phyloP scores from a whole-genome alignment of 2,329 filamentous ascomycete species.

The Coniochaeta pulveracea region DNA sequence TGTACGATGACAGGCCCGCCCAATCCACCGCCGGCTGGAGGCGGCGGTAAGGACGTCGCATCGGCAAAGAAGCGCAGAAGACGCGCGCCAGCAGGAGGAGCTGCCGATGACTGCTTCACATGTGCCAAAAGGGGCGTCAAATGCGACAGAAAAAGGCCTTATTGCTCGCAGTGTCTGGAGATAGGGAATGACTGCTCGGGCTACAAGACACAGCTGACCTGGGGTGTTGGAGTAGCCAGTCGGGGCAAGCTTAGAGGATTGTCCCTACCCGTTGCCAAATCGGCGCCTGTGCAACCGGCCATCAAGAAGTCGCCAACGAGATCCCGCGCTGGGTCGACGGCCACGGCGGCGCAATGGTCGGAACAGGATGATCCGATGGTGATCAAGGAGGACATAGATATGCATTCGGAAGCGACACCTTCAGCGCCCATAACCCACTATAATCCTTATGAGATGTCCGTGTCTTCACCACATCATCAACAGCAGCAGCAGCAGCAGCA shows the following conservation, averaged over 20 bases:
- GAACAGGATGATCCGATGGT: constrained; percentile 12
- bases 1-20: constrained; percentile 35
- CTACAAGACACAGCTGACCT: constrained; percentile 93
- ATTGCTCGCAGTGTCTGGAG: constrained; percentile 90
- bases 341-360: constrained; percentile 26
- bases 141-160: constrained; percentile 85
- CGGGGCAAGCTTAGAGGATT: constrained; percentile 87
- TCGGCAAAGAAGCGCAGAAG: constrained; percentile 64
- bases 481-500: no score
- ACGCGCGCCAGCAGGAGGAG: constrained; percentile 78
- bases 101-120: constrained; percentile 89
- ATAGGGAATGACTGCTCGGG: constrained; percentile 87
- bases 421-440: constrained; percentile 34
- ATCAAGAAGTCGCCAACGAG: constrained; percentile 36
- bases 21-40: constrained; percentile 26
- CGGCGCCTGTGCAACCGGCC: constrained; percentile 37
- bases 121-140: constrained; percentile 75
- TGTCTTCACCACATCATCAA: no score
- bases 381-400: constrained; percentile 23
- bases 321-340: constrained; percentile 31
- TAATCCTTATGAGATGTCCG: constrained; percentile 36
- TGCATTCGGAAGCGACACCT: constrained; percentile 21
- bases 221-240: constrained; percentile 92
- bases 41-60: constrained; percentile 29
- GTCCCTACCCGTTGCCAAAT: constrained; percentile 59